Evolutionary conservation across 208 protist genomes (phyloP).

Genomic region (Leishmania braziliensis): DNA sequence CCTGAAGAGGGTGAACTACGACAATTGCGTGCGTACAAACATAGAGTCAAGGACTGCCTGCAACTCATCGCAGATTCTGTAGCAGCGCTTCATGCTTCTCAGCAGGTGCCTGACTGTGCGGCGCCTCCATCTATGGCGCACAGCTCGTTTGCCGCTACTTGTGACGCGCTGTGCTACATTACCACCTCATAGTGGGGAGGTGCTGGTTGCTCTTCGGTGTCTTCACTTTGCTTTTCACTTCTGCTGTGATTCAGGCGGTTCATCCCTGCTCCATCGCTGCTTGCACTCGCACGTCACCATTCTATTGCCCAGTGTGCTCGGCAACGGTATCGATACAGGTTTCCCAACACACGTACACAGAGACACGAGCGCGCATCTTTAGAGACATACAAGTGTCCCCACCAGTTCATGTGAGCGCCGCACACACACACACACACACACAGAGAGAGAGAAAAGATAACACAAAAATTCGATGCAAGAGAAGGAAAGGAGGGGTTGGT

Average conservation of each 20-base stretch:
- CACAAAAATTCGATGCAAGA: neutral
- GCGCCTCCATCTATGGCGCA: neutral
- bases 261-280: neutral
- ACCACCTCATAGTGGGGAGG: neutral
- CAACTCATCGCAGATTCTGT: neutral
- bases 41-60: neutral
- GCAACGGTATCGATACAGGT: neutral
- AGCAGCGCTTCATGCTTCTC: neutral
- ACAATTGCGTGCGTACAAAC: too few relatives aligned
- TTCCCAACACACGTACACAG: neutral
- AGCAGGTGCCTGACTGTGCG: neutral
- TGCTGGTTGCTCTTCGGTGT: neutral
- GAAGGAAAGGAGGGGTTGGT: neutral
- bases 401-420: neutral
- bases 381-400: neutral
- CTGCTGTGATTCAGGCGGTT: neutral
- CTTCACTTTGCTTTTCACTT: neutral
- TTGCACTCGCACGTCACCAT: neutral
- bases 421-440: neutral
- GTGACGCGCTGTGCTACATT: neutral
- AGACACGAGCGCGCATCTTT: neutral
- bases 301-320: constrained; percentile 3
- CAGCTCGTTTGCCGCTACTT: neutral
- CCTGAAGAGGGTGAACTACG: neutral
- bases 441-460: neutral